Evolutionary conservation across 2,329 filamentous ascomycete genomes (phyloP).

Genomic region (Apiospora marii): DNA sequence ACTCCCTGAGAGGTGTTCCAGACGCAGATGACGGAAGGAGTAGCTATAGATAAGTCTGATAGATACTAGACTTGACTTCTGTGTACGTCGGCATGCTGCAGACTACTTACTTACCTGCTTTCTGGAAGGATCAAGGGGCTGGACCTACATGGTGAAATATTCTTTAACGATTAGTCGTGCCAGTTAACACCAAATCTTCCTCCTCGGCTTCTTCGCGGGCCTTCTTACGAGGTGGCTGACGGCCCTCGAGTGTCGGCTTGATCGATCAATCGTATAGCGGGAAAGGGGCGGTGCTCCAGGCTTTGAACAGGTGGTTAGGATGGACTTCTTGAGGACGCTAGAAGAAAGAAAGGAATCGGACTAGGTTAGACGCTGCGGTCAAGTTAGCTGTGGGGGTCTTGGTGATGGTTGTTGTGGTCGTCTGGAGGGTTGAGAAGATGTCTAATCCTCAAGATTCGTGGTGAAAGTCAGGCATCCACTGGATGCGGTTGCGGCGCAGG

Average conservation of each 20-base stretch:
- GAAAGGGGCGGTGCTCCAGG: not conserved
- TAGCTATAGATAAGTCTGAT: not conserved
- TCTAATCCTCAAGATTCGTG: not conserved
- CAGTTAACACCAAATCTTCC: not conserved
- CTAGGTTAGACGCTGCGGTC: not conserved
- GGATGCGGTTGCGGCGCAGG: slow-evolving; percentile 5
- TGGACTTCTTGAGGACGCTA: not conserved
- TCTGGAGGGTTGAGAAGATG: not conserved
- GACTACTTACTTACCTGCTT: not conserved
- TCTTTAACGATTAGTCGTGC: not conserved
- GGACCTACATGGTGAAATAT: not conserved
- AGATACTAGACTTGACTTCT: not conserved
- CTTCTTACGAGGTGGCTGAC: not conserved
- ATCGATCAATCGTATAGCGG: not conserved
- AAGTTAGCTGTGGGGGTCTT: not conserved
- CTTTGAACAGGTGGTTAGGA: not conserved
- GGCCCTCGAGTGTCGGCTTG: not conserved
- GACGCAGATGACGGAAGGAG: too few species aligned
- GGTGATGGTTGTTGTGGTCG: not conserved
- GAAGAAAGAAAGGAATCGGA: not conserved
- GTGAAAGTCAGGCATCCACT: slow-evolving; percentile 20
- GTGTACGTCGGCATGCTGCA: not conserved
- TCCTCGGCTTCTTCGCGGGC: not conserved
- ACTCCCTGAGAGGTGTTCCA: not conserved
- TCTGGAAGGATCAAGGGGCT: not conserved